These are phyloP conservation scores for Rutstroemia sp. DNA, from an alignment of 2,329 filamentous ascomycete genomes.

Conservation along the genomic window DNA sequence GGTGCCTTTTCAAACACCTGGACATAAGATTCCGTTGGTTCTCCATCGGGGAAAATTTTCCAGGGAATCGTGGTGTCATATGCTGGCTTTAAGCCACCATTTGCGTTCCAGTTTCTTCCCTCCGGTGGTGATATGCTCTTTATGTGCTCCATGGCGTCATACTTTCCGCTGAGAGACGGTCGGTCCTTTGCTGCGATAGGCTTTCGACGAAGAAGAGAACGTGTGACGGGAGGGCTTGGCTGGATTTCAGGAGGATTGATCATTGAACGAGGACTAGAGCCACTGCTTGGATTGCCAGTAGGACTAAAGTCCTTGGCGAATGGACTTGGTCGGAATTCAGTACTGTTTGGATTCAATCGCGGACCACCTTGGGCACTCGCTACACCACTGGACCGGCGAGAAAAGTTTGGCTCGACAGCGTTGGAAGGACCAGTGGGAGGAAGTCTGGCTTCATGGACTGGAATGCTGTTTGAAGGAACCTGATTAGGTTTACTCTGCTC, in stretches of 20 bases:
- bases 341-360: conserved; percentile 57
- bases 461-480: conserved; percentile 17
- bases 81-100: conserved; percentile 75
- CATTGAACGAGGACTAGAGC: conserved; percentile 64
- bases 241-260: conserved; percentile 26
- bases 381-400: conserved; percentile 46
- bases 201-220: conserved; percentile 60
- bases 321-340: conserved; percentile 81
- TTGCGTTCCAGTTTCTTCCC: conserved; percentile 61
- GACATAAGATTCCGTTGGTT: conserved; percentile 66
- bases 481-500: conserved; percentile 24
- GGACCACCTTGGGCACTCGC: conserved; percentile 43
- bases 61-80: conserved; percentile 83
- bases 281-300: conserved; percentile 49
- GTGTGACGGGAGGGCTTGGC: conserved; percentile 34
- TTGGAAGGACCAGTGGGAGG: conserved; percentile 69
- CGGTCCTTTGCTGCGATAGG: conserved; percentile 52
- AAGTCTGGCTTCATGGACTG: conserved; percentile 52
- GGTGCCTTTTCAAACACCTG: conserved; percentile 70
- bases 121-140: conserved; percentile 46
- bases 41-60: conserved; percentile 62
- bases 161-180: conserved; percentile 45
- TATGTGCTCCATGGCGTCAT: conserved; percentile 55
- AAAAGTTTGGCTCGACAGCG: conserved; percentile 43
- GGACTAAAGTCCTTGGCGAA: conserved; percentile 78